A percentile compares a stretch with the other conserved stretches of the same genome.
phyloP scores from a whole-genome alignment of 1,139 yeast species.

The Candida gigantensis region DNA sequence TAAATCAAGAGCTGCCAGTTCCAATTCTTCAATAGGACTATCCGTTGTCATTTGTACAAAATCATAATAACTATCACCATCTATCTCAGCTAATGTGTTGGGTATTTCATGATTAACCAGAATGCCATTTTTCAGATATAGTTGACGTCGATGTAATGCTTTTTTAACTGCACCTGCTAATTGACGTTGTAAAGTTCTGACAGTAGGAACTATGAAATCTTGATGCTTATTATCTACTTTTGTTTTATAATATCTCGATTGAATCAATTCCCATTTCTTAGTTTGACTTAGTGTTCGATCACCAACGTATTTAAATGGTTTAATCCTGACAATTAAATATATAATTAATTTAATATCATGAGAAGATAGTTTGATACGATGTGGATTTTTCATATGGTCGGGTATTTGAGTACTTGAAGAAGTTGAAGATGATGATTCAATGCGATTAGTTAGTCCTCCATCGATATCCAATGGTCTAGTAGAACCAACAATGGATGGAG shows the following conservation, averaged over 20 bases:
- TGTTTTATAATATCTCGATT: constrained; percentile 24
- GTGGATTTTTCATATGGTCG: constrained; percentile 13
- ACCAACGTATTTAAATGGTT: constrained; percentile 42
- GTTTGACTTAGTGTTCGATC: constrained; percentile 35
- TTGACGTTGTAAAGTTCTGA: constrained; percentile 40
- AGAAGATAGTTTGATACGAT: constrained; percentile 29
- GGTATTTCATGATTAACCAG: constrained; percentile 14
- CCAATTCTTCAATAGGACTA: constrained; percentile 29
- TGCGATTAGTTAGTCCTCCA: background rate
- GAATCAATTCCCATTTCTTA: constrained; percentile 39
- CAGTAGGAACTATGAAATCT: constrained; percentile 31
- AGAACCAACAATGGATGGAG: too few species aligned
- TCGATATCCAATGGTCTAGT: too few species aligned
- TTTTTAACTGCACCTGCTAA: constrained; percentile 36
- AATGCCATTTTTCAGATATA: constrained; percentile 10
- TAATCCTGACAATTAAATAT: constrained; percentile 30
- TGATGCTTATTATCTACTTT: constrained; percentile 16
- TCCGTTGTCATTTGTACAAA: constrained; percentile 17
- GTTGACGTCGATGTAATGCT: constrained; percentile 23
- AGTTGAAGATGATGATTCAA: constrained; percentile 8
- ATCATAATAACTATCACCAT: constrained; percentile 15
- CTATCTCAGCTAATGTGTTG: constrained; percentile 15
- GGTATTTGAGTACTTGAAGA: constrained; percentile 1
- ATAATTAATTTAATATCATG: constrained; percentile 34
- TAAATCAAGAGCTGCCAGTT: constrained; percentile 29